Conservation (phyloP, 441 rosid genomes). For the Mallotus japonicus region DNA sequence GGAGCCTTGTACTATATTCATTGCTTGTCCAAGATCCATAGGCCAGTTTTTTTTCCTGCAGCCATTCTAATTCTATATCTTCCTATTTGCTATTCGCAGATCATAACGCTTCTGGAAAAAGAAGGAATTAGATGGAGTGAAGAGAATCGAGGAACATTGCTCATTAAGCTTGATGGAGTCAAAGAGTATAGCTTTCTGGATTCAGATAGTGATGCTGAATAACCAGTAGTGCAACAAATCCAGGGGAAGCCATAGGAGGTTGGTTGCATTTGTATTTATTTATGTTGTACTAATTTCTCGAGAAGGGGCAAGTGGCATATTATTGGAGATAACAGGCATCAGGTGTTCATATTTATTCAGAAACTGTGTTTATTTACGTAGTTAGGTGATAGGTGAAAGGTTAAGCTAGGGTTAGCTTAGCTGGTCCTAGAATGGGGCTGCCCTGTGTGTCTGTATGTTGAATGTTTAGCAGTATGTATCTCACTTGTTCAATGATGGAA, state of each 20-base stretch:
- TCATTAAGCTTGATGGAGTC: slow-evolving; percentile 57
- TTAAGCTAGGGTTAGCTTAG: not conserved
- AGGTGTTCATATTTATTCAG: slow-evolving; percentile 17
- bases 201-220: slow-evolving; percentile 56
- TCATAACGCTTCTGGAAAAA: slow-evolving; percentile 48
- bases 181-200: slow-evolving; percentile 71
- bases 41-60: not conserved
- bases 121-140: slow-evolving; percentile 63
- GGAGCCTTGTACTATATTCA: not conserved
- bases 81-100: slow-evolving; percentile 43
- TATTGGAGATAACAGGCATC: not conserved
- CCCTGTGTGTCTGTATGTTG: not conserved
- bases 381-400: not conserved
- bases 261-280: not conserved
- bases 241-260: not conserved
- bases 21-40: not conserved
- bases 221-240: not conserved
- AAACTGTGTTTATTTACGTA: not conserved
- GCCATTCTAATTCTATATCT: slow-evolving; percentile 1
- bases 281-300: no score
- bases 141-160: slow-evolving; percentile 74
- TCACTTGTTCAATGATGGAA: not conserved
- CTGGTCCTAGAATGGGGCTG: slow-evolving; percentile 1
- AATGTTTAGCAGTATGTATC: no score
- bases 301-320: not conserved